Evolutionary conservation across 768 basidiomycete species (phyloP).

Genomic region (Pulveroboletus sp.): DNA sequence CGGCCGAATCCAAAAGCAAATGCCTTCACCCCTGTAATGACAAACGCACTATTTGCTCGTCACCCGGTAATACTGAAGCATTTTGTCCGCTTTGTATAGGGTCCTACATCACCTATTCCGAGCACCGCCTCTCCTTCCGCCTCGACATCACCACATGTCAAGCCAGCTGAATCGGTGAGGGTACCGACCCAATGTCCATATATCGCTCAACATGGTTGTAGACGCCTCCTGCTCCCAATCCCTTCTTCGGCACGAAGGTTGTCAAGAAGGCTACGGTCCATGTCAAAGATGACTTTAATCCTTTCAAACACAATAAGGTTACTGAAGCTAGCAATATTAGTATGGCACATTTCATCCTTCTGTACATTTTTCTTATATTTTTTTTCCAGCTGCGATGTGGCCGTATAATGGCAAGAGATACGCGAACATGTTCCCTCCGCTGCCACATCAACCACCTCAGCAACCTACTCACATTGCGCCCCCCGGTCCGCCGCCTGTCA

Average conservation of each 20-base stretch:
- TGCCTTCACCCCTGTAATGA: constrained; percentile 63
- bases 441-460: constrained; percentile 54
- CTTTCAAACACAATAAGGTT: constrained; percentile 85
- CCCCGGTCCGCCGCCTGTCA: constrained; percentile 62
- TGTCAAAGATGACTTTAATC: constrained; percentile 96
- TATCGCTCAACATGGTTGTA: constrained; percentile 18
- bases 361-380: constrained; percentile 1
- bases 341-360: constrained; percentile 37
- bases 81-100: constrained; percentile 31
- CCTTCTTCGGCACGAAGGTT: constrained; percentile 82
- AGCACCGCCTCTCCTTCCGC: constrained; percentile 40
- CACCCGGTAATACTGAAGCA: constrained; percentile 14
- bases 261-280: constrained; percentile 78
- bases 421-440: constrained; percentile 66
- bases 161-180: constrained; percentile 49
- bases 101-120: constrained; percentile 43
- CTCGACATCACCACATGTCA: constrained; percentile 59
- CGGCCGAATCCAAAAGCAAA: constrained; percentile 80
- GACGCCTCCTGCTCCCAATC: constrained; percentile 58
- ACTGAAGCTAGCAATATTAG: constrained; percentile 68
- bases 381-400: constrained; percentile 63
- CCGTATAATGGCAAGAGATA: constrained; percentile 89
- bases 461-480: constrained; percentile 65
- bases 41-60: constrained; percentile 6
- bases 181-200: not conserved